phyloP scores from a whole-genome alignment of 2,329 filamentous ascomycete genomes.

The Monosporascus sp. region DNA sequence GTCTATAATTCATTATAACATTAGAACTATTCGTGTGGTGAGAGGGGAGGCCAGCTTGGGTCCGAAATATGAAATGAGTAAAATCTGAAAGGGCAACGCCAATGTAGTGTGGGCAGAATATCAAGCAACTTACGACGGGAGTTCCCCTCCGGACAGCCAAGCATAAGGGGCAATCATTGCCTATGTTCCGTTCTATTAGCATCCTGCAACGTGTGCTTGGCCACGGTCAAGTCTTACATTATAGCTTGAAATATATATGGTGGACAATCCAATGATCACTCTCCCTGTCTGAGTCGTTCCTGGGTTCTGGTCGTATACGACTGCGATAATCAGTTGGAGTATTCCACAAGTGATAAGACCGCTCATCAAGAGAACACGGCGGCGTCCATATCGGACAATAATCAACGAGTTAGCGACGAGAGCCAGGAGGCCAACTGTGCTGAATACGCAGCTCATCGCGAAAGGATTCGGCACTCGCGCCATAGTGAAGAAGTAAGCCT shows the following conservation, averaged over 20 bases:
- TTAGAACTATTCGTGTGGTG: neutral
- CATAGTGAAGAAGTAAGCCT: slow-evolving; percentile 52
- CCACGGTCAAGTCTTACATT: slow-evolving; percentile 29
- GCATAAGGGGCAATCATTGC: slow-evolving; percentile 45
- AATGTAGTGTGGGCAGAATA: too few relatives aligned
- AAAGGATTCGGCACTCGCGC: slow-evolving; percentile 44
- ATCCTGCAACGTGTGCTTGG: slow-evolving; percentile 8
- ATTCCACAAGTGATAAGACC: slow-evolving; percentile 43
- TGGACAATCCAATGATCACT: slow-evolving; percentile 42
- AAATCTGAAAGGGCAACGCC: too few relatives aligned
- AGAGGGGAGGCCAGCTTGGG: too few relatives aligned
- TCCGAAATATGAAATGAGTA: too few relatives aligned
- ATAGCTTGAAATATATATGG: slow-evolving; percentile 43
- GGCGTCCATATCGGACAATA: slow-evolving; percentile 42
- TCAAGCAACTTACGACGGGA: slow-evolving; percentile 32
- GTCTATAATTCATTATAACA: slow-evolving; percentile 10
- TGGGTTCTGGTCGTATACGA: slow-evolving; percentile 37
- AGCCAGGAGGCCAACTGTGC: slow-evolving; percentile 41
- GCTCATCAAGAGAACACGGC: slow-evolving; percentile 41
- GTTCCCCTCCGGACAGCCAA: slow-evolving; percentile 47
- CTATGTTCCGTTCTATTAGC: slow-evolving; percentile 11
- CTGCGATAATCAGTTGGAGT: slow-evolving; percentile 45
- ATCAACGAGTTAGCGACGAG: slow-evolving; percentile 44
- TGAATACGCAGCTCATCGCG: slow-evolving; percentile 46
- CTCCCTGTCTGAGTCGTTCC: slow-evolving; percentile 28